Percentiles rank a stretch among this genome's conserved stretches.
Evolutionary conservation across 805 yeast species (phyloP).

Genomic region (Peterozyma xylosa): DNA sequence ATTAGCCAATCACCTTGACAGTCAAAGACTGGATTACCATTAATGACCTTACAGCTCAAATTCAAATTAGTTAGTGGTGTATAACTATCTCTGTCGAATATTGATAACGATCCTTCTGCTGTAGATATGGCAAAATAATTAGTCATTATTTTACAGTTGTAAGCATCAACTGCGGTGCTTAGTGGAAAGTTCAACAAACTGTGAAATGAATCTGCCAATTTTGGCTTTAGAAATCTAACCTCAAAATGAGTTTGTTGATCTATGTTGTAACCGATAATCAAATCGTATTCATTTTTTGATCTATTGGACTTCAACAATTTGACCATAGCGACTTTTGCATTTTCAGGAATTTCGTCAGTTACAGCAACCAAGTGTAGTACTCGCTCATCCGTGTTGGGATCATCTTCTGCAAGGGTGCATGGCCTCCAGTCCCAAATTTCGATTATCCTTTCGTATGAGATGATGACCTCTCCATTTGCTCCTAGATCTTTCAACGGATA

Average conservation of each 20-base stretch:
- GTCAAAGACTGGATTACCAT: constrained; percentile 37
- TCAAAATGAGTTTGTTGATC: constrained; percentile 8
- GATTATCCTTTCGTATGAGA: constrained; percentile 18
- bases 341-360: constrained; percentile 5
- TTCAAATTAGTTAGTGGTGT: constrained; percentile 8
- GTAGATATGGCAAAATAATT: constrained; percentile 19
- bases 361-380: constrained; percentile 20
- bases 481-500: constrained; percentile 23
- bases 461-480: constrained; percentile 27
- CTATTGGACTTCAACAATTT: constrained; percentile 19
- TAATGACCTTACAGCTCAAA: constrained; percentile 15
- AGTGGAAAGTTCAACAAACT: constrained; percentile 19
- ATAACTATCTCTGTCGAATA: constrained; percentile 14
- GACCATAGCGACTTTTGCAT: constrained; percentile 14
- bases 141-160: constrained; percentile 12
- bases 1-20: constrained; percentile 42
- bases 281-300: constrained; percentile 13
- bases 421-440: constrained; percentile 35
- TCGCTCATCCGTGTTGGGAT: constrained; percentile 8
- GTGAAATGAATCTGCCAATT: constrained; percentile 9
- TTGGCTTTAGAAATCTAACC: constrained; percentile 6
- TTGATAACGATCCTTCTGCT: constrained; percentile 19
- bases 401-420: constrained; percentile 8
- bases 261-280: constrained; percentile 9
- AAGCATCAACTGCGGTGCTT: constrained; percentile 14